phyloP scores from a whole-genome alignment of 345 rosid genomes.

The Arabidopsis thaliana region DNA sequence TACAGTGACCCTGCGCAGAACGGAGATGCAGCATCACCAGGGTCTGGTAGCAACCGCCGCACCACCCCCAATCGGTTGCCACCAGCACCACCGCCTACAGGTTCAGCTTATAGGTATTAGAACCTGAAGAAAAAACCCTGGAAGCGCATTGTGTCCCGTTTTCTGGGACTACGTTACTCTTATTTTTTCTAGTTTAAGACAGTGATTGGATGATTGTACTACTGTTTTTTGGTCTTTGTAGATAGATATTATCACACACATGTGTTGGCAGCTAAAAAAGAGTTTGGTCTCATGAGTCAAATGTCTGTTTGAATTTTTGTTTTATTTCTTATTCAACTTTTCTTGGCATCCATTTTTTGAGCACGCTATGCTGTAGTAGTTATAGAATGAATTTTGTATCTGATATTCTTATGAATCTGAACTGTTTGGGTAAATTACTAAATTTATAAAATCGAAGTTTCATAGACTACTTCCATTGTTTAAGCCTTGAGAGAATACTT shows the following conservation, averaged over 20 bases:
- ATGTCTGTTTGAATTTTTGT: conserved; percentile 27
- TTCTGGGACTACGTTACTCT: conserved; percentile 35
- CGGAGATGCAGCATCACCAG: conserved; percentile 65
- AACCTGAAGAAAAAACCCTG: conserved; percentile 20
- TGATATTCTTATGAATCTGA: conserved; percentile 4
- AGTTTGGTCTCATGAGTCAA: conserved; percentile 31
- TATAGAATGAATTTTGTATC: conserved; percentile 7
- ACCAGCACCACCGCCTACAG: conserved; percentile 82
- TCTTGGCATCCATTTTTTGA: conserved; percentile 17
- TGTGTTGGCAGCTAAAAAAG: conserved; percentile 25
- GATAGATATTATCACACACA: conserved; percentile 38
- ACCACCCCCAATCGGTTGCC: conserved; percentile 83
- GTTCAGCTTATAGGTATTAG: conserved; percentile 62
- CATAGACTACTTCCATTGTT: neutral
- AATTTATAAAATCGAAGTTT: neutral
- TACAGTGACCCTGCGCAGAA: conserved; percentile 75
- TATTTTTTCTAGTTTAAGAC: conserved; percentile 34
- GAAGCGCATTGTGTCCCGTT: conserved; percentile 27
- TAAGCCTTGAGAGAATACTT: neutral
- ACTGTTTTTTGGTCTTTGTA: conserved; percentile 38
- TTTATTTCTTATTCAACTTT: conserved; percentile 16
- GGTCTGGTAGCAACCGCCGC: conserved; percentile 62
- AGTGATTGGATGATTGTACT: conserved; percentile 34
- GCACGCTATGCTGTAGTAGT: neutral
- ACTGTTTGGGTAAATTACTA: neutral